These are phyloP conservation scores for Sungouiella thailandica DNA, from an alignment of 805 yeast genomes.

Conservation along the genomic window DNA sequence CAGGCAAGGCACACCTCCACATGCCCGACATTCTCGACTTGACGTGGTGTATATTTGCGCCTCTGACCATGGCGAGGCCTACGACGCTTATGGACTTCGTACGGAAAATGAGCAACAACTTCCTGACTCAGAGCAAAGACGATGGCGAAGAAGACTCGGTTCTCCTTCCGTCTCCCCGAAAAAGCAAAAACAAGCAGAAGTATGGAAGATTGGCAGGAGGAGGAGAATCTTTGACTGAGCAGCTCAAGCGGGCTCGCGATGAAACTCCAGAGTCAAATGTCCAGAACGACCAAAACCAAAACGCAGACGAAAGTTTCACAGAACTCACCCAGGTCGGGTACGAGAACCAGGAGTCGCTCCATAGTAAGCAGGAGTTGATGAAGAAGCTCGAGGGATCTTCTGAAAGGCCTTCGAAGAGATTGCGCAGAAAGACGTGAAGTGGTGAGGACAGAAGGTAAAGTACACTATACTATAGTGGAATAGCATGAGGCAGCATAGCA, in stretches of 20 bases:
- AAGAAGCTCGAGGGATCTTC: conserved; percentile 10
- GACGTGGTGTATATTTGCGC: conserved; percentile 55
- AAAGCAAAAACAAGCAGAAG: conserved; percentile 35
- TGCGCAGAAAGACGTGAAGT: conserved; percentile 1
- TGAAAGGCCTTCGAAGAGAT: conserved; percentile 7
- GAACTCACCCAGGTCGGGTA: conserved; percentile 15
- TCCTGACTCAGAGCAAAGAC: not conserved
- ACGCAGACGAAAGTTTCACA: conserved; percentile 2
- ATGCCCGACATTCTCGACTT: conserved; percentile 41
- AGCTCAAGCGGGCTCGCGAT: conserved; percentile 9
- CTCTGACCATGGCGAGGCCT: conserved; percentile 24
- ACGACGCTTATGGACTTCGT: conserved; percentile 17
- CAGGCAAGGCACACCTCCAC: conserved; percentile 11
- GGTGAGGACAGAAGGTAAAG: no score
- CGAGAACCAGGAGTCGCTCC: conserved; percentile 10
- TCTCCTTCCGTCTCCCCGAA: conserved; percentile 51
- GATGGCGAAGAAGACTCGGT: conserved; percentile 16
- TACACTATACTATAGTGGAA: no score
- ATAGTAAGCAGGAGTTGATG: conserved; percentile 10
- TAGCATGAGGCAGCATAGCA: no score
- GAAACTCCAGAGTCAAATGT: not conserved
- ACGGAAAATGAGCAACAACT: conserved; percentile 1
- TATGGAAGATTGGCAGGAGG: conserved; percentile 46
- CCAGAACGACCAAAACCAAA: conserved; percentile 1
- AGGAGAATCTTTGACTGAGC: conserved; percentile 13